Conservation (phyloP, 2,329 filamentous ascomycete genomes). For the Fusarium pseudoanthophilum region DNA sequence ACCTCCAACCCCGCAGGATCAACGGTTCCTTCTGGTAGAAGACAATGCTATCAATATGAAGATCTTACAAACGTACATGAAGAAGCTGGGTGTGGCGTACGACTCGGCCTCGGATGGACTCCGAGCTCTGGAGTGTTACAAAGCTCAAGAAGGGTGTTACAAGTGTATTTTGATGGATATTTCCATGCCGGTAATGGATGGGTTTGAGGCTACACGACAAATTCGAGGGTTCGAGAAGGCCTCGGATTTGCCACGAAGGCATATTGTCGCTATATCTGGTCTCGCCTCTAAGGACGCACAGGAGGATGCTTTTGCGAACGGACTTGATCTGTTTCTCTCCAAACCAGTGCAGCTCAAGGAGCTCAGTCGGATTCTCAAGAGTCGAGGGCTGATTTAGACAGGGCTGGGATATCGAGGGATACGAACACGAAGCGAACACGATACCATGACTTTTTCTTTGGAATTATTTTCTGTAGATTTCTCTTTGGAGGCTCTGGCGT, state of each 20-base stretch:
- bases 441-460: neutral
- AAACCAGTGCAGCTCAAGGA: slow-evolving; percentile 62
- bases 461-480: neutral
- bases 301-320: slow-evolving; percentile 63
- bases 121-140: slow-evolving; percentile 49
- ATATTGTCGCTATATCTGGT: slow-evolving; percentile 65
- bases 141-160: slow-evolving; percentile 34
- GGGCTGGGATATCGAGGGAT: neutral
- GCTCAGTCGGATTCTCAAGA: slow-evolving; percentile 41
- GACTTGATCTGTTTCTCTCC: slow-evolving; percentile 66
- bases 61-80: slow-evolving; percentile 49
- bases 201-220: slow-evolving; percentile 60
- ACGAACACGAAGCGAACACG: slow-evolving; percentile 16
- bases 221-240: slow-evolving; percentile 62
- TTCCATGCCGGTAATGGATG: slow-evolving; percentile 68
- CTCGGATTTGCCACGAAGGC: slow-evolving; percentile 51
- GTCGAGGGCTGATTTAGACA: slow-evolving; percentile 12
- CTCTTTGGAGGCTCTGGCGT: neutral
- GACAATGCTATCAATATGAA: slow-evolving; percentile 55
- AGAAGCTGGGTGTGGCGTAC: slow-evolving; percentile 46
- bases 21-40: slow-evolving; percentile 52
- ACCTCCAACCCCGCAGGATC: neutral
- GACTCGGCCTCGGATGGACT: slow-evolving; percentile 49
- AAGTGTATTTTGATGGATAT: slow-evolving; percentile 59
- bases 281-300: slow-evolving; percentile 61